Evolutionary conservation across 495 filamentous ascomycete genomes (phyloP), one percentile per base, ranked within the genome.

Genomic region (Parmelia sp.): DNA sequence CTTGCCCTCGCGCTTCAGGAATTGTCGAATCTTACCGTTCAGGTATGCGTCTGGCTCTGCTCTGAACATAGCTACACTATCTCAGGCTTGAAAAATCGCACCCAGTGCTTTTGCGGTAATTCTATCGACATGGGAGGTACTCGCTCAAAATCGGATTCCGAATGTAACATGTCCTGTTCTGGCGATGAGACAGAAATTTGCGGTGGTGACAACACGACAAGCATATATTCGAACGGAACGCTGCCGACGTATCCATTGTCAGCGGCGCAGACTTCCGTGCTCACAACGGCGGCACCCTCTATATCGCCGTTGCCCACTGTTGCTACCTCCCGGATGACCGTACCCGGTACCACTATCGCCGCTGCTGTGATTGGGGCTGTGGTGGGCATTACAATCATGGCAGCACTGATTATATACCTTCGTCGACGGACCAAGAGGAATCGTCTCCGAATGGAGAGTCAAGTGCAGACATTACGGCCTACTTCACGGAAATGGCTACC

Each of bases 321-420:
- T n/a, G 23, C 21, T 45, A 25, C 39, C 0, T 9, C 29, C 25
- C 61, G 53, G 10, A n/a, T 10, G 15, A 21, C 61, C 31, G 17
- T 4, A 40, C 11, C 25, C 0, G 25, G n/a, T 31, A 23, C 44
- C 25, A 57, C 29, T 5, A 25, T 40, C 37, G 21, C 53, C 44
- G n/a, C 44, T 53, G 53, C 29, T 45, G 61, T 39, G 17, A 33
- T 57, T 57, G 61, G 61, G 35, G 39, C 15, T n/a, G 25, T 63
- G 0, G 39, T 21, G 1, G 61, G 51, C 2, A 23, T 63, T 35
- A n/a, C 39, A 15, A 9, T 63, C 4, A 25, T 21, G 8, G n/a
- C 31, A 3, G 10, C 42, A 23, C 40, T 44, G 29, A 37, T 63
- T 25, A 27, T 37, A 21, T n/a, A 37, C n/a, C 4, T 45, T 42